Conservation (phyloP, 768 basidiomycete genomes). For the Boletus rubropictus region DNA sequence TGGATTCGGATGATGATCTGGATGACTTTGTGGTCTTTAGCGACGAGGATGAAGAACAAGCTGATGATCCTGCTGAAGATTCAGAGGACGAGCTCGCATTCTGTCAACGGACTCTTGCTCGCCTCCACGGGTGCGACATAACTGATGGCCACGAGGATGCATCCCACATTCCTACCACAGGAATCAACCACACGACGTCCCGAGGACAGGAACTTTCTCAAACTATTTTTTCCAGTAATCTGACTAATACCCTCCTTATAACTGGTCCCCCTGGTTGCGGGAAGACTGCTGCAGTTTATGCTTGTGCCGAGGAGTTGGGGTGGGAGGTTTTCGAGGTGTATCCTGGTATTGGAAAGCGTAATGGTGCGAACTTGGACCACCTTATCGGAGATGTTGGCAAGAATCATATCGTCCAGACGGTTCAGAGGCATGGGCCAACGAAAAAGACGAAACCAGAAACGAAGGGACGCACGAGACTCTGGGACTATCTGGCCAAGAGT, state of each 20-base stretch:
- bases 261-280: constrained; percentile 79
- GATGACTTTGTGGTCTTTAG: constrained; percentile 54
- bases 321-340: constrained; percentile 98
- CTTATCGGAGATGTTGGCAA: constrained; percentile 90
- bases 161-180: constrained; percentile 1
- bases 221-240: constrained; percentile 35
- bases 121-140: constrained; percentile 12
- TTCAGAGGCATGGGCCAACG: constrained; percentile 8
- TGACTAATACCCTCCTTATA: constrained; percentile 86
- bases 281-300: constrained; percentile 90
- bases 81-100: constrained; percentile 34
- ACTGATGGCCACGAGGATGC: background rate
- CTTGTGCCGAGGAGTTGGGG: constrained; percentile 87
- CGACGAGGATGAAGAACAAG: constrained; percentile 29
- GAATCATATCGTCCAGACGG: constrained; percentile 73
- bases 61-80: constrained; percentile 33
- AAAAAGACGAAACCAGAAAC: constrained; percentile 3
- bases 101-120: constrained; percentile 21
- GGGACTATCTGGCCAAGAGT: constrained; percentile 15
- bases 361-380: constrained; percentile 67
- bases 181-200: constrained; percentile 4
- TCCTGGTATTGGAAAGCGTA: constrained; percentile 89
- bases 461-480: constrained; percentile 11
- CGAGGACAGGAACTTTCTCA: constrained; percentile 11
- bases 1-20: constrained; percentile 49